Percentiles rank a stretch among this genome's conserved stretches.
Conservation (phyloP, 1,284 basidiomycete genomes). For the Thelephora terrestris region DNA sequence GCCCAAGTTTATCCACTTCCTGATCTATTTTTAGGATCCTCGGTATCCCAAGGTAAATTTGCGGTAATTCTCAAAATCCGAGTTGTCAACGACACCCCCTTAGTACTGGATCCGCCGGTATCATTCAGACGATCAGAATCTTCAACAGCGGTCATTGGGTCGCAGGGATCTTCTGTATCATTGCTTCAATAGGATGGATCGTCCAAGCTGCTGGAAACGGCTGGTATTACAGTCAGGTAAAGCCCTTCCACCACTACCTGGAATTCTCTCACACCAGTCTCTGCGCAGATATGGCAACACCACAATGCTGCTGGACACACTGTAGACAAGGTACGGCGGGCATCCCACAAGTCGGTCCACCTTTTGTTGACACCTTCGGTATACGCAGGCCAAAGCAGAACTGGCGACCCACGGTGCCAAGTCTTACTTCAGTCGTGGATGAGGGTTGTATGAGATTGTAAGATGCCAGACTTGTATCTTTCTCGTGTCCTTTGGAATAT, state of each 20-base stretch:
- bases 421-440: conserved; percentile 78
- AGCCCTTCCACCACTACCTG: conserved; percentile 11
- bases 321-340: conserved; percentile 58
- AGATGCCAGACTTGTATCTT: background rate
- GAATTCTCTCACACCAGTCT: conserved; percentile 4
- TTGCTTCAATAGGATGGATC: conserved; percentile 83
- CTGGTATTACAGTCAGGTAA: conserved; percentile 74
- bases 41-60: conserved; percentile 62
- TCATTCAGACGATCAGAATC: conserved; percentile 84
- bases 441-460: conserved; percentile 12
- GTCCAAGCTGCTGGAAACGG: conserved; percentile 76
- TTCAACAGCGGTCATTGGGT: conserved; percentile 54
- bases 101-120: conserved; percentile 89
- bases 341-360: conserved; percentile 1
- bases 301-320: conserved; percentile 77
- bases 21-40: conserved; percentile 55
- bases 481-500: background rate
- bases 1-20: conserved; percentile 14
- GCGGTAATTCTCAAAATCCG: conserved; percentile 8
- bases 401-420: conserved; percentile 79
- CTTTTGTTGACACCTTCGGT: conserved; percentile 10
- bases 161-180: conserved; percentile 67
- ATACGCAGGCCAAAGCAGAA: conserved; percentile 70
- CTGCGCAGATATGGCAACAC: conserved; percentile 70
- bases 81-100: conserved; percentile 16